A percentile compares a stretch with the other conserved stretches of the same genome.
Conservation (phyloP, 2,329 filamentous ascomycete species). For the Monilinia fructicola region DNA sequence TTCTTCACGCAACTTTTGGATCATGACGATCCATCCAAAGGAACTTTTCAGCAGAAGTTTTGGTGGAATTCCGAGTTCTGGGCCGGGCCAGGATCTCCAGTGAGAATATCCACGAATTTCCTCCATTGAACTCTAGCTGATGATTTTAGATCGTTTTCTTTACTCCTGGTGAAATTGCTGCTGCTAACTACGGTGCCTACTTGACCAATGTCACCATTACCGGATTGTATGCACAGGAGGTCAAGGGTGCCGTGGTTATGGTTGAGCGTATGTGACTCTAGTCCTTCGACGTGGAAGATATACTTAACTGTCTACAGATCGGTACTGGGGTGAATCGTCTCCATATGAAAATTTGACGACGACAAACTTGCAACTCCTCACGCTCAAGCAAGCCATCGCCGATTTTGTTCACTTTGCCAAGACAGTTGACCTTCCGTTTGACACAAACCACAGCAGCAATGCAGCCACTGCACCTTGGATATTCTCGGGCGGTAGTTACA, state of each 20-base stretch:
- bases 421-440: slow-evolving; percentile 54
- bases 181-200: slow-evolving; percentile 49
- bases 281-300: neutral
- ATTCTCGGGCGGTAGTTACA: slow-evolving; percentile 56
- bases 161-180: slow-evolving; percentile 53
- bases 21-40: slow-evolving; percentile 54
- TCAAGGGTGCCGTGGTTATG: slow-evolving; percentile 54
- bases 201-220: slow-evolving; percentile 51
- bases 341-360: slow-evolving; percentile 53
- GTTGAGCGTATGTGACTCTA: slow-evolving; percentile 49
- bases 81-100: slow-evolving; percentile 55
- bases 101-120: slow-evolving; percentile 36
- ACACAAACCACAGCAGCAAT: slow-evolving; percentile 48
- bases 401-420: slow-evolving; percentile 57
- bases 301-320: slow-evolving; percentile 42
- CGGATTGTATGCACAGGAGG: slow-evolving; percentile 52
- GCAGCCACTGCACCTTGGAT: slow-evolving; percentile 57
- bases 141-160: slow-evolving; percentile 47
- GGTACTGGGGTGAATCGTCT: slow-evolving; percentile 58
- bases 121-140: neutral
- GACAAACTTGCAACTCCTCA: slow-evolving; percentile 55
- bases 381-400: slow-evolving; percentile 52
- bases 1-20: slow-evolving; percentile 54
- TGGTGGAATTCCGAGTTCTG: slow-evolving; percentile 54
- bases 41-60: slow-evolving; percentile 55